A percentile compares a stretch with the other conserved stretches of the same genome.
These are phyloP conservation scores for Zhuliangozyma parablackwelliae DNA, from an alignment of 1,139 yeast genomes.

Conservation along the genomic window DNA sequence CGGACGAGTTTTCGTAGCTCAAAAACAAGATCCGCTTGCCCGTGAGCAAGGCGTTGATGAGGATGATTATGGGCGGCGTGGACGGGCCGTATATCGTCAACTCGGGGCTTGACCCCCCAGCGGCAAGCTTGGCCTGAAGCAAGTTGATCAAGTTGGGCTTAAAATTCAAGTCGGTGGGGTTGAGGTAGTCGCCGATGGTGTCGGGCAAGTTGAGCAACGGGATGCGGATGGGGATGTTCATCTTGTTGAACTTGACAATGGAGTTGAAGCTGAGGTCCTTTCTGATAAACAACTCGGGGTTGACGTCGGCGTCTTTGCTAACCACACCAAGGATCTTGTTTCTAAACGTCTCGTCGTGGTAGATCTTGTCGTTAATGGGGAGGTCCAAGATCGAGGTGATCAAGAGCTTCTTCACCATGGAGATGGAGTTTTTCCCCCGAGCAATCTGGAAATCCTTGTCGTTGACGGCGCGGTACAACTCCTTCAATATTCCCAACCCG, in stretches of 20 bases:
- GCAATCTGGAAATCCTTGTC: constrained; percentile 28
- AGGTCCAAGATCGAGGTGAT: constrained; percentile 44
- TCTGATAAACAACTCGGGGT: constrained; percentile 35
- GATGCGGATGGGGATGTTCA: constrained; percentile 42
- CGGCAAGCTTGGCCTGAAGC: constrained; percentile 30
- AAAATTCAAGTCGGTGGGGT: constrained; percentile 44
- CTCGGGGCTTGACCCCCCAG: constrained; percentile 30
- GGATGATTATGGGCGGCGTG: constrained; percentile 55
- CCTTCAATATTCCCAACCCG: constrained; percentile 19
- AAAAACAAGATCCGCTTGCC: constrained; percentile 53
- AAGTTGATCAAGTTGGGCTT: constrained; percentile 38
- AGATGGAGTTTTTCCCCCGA: constrained; percentile 18
- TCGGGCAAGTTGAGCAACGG: constrained; percentile 44
- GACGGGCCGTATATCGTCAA: constrained; percentile 51
- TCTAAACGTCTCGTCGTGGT: constrained; percentile 37
- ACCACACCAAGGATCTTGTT: constrained; percentile 30
- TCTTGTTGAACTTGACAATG: constrained; percentile 29
- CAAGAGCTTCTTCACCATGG: constrained; percentile 34
- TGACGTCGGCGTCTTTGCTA: constrained; percentile 15
- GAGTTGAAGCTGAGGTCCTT: constrained; percentile 45
- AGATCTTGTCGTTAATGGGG: constrained; percentile 43
- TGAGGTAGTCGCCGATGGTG: constrained; percentile 41
- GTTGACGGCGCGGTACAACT: constrained; percentile 32
- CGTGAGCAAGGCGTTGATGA: constrained; percentile 55
- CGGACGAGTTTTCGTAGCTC: constrained; percentile 53